Percentiles rank a stretch among this genome's conserved stretches.
These are phyloP conservation scores for Colletotrichum zoysiae DNA, from an alignment of 2,329 filamentous ascomycete species.

Conservation along the genomic window DNA sequence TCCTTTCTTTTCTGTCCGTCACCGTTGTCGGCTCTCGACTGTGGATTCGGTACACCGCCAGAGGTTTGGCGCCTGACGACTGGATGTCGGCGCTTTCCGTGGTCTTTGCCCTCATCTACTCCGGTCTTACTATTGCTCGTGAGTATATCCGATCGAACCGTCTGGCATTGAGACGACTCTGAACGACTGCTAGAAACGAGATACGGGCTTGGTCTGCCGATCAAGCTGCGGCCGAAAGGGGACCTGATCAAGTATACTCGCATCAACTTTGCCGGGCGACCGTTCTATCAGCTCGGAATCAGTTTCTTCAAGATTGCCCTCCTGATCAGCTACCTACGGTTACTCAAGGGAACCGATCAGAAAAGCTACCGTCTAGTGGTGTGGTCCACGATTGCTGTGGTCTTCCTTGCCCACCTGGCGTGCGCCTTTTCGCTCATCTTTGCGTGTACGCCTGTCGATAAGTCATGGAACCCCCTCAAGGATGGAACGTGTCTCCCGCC, in stretches of 20 bases:
- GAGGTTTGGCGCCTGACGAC: constrained; percentile 62
- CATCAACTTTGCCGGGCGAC: constrained; percentile 65
- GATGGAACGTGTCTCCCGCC: constrained; percentile 59
- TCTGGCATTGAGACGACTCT: not conserved
- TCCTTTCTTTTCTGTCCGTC: constrained; percentile 58
- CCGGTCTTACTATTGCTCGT: constrained; percentile 63
- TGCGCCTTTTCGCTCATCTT: constrained; percentile 64
- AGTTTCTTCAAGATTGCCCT: constrained; percentile 69
- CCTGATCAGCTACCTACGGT: constrained; percentile 64
- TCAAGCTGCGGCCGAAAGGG: constrained; percentile 57
- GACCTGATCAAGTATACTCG: constrained; percentile 60
- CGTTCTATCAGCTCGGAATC: constrained; percentile 67
- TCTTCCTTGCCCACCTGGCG: constrained; percentile 61
- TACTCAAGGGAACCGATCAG: constrained; percentile 63
- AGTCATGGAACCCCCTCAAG: constrained; percentile 59
- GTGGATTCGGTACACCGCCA: constrained; percentile 55
- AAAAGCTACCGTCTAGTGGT: constrained; percentile 58
- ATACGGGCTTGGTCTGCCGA: constrained; percentile 64
- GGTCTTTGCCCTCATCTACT: constrained; percentile 63
- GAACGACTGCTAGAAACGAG: constrained; percentile 58
- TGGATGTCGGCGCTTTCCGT: constrained; percentile 56
- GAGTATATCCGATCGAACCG: constrained; percentile 43
- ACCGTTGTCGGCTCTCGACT: constrained; percentile 57
- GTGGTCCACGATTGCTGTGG: constrained; percentile 56
- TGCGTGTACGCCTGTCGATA: constrained; percentile 61